Base-by-base conservation (phyloP, 768 basidiomycete species). In the Lactifluus pinguis region DNA sequence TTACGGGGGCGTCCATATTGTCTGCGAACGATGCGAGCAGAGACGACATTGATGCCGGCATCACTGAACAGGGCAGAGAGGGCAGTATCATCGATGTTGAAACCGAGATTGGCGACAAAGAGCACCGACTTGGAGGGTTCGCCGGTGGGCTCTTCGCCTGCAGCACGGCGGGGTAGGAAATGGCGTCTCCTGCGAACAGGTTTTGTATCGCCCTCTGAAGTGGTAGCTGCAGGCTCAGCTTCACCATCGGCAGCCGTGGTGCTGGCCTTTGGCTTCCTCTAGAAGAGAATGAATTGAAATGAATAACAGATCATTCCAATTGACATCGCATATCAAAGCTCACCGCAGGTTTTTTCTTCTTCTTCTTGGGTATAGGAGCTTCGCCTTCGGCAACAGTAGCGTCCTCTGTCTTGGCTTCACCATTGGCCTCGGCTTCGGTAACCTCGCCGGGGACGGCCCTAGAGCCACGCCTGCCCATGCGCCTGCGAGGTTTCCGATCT, bases 51-150 rank as follows among this genome's bases (percentile, higher is more conserved):
- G 76, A 97, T 85, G 65, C 83, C 90, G 25, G 86, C 90, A 65
- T 92, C 89, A 54, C 84, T 88, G 80, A 99, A 98, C 68, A 97
- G 78, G 49, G 83, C 76, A 30, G 81, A 71, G 66, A 99, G 85
- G 55, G 80, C 86, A 34, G 79, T 87, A 70, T 98, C 95, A 60
- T 92, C 90, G 65, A 98, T 83, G 72, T 76, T 85, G 83, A 98
- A 98, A 49, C 93, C 92, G 62, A 98, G 92, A 79, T 98, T 98
- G 76, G 95, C 95, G 68, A 98, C 94, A 69, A 98, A 98, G 66
- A 98, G 80, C 76, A 91, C 84, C 59, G 80, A 88, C 79, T 87
- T 87, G 71, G 91, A 93, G 34, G 87, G 91, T 72, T 92, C 92
- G 68, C 93, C 93, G 56, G 76, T 78, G 32, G 93, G 92, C 62